A percentile compares a stretch with the other conserved stretches of the same genome.
Conservation (phyloP, 768 basidiomycete genomes). For the Calocybe indica region DNA sequence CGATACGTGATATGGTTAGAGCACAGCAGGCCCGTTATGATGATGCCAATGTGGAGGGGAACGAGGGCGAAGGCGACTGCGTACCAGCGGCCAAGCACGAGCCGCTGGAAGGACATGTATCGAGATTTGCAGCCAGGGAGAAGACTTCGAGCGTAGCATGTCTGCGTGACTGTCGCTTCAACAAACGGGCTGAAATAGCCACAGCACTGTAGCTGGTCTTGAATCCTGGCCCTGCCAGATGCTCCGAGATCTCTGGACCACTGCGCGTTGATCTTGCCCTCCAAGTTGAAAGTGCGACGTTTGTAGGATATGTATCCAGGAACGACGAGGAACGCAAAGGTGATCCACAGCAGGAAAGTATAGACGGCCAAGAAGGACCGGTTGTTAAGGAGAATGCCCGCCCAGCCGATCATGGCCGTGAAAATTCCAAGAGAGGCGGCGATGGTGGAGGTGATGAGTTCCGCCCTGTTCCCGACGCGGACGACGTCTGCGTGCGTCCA, state of each 20-base stretch:
- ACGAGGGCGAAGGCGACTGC: conserved; percentile 58
- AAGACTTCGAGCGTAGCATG: conserved; percentile 65
- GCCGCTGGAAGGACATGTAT: conserved; percentile 52
- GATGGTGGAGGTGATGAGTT: conserved; percentile 65
- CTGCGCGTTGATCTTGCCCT: conserved; percentile 72
- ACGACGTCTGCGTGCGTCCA: conserved; percentile 64
- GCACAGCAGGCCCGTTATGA: conserved; percentile 61
- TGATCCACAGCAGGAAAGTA: conserved; percentile 72
- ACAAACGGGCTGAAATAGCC: conserved; percentile 78
- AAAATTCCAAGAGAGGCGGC: conserved; percentile 55
- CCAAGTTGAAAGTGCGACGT: conserved; percentile 48
- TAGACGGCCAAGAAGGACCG: conserved; percentile 78
- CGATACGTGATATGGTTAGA: conserved; percentile 81
- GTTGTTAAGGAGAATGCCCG: conserved; percentile 82
- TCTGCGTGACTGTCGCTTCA: conserved; percentile 68
- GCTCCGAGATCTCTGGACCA: conserved; percentile 63
- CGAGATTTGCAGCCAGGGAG: conserved; percentile 71
- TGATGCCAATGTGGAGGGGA: conserved; percentile 58
- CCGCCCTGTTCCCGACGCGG: conserved; percentile 58
- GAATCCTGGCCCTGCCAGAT: conserved; percentile 55
- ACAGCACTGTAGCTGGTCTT: conserved; percentile 71
- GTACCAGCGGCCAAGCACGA: conserved; percentile 58
- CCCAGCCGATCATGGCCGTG: conserved; percentile 71
- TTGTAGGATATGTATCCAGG: conserved; percentile 82
- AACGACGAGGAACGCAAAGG: conserved; percentile 63